Base-by-base conservation (phyloP, 345 rosid genomes). In the Eutrema heterophyllum region DNA sequence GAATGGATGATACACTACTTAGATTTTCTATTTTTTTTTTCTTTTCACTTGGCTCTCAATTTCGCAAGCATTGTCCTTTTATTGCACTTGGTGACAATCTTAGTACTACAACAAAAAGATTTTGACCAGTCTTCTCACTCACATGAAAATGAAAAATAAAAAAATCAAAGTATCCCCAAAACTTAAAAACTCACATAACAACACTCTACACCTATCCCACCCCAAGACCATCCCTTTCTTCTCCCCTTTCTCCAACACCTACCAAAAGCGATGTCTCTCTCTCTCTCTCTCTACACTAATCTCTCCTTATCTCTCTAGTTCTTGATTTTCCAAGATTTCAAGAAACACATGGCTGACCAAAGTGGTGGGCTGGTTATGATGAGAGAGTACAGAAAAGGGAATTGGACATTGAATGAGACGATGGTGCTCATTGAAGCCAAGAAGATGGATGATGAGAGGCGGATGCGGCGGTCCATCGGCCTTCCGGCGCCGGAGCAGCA, bases 361-460 rank as follows among this genome's bases (percentile, higher is more conserved):
- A 80, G 86, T 51, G 84, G 84, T 14, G 79, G 65, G 2, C 50
- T 51, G 44, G 70, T 67, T 46, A 71, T 50, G 80, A 73, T 35
- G 79, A 93, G 97, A 78, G 97, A 90, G 24, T 90, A 93, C 78
- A 85, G 89, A 70, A 93, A 93, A 80, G 97, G 92, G 4, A 93
- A 93, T 72, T 93, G 98, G 96, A 89, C 96, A 2, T 15, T 90
- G 24, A 67, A 60, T 46, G 98, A 93, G 73, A 93, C 98, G 1
- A 87, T 90, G 96, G 78, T 85, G 2, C 78, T 93, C 66, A 90
- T 93, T 29, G 95, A 89, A 54, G 98, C 98, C 27, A 93, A 93
- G 68, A 86, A 79, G 81, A 87, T 86, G 97, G 97, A 93, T 38
- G 93, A 89, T 13, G 96, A 87, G 70, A 82, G 98, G 9, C 65